Base-by-base conservation (phyloP, 305 asterid genomes). In the Striga hermonthica region DNA sequence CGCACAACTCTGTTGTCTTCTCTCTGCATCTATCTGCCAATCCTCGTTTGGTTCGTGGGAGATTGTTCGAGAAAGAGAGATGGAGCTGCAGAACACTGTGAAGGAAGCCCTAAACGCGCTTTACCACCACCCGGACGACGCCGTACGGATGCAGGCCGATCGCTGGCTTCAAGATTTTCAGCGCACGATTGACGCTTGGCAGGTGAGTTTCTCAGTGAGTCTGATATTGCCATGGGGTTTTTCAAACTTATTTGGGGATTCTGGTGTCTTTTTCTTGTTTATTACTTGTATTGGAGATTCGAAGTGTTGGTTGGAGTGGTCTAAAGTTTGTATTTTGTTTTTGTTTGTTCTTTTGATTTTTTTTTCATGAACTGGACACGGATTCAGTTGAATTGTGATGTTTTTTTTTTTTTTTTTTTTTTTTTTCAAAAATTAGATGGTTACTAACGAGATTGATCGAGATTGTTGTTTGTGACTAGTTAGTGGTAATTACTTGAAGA, bases 121-220 rank as follows among this genome's bases (percentile, higher is more conserved):
- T 60, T 93, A 90, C 68, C 99, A 90, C 72, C 97, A 93, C 61
- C 97, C 97, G 7, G 96, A 93, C 74, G 96, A 88, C 82, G 82
- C 84, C 82, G 95, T 93, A 14, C 90, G 95, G 59, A 86, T 86
- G 95, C 88, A 83, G 57, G 99, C 97, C 63, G 99, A 93, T 86
- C 96, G 91, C 65, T 93, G 97, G 97, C 89, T 93, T 52, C 99
- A 93, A 73, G 86, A 87, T 38, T 93, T 93, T 69, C 97, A 88
- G 82, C 95, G 96, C 6, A 93, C 97, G 34, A 77, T 93, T 69
- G 99, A 93, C 72, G 99, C 99, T 77, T 93, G 99, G 99, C 99
- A 93, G 97, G 99, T 90, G 76, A 59, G 65, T 69, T 58, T 71
- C 50, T 59, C 38, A 36, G 14, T 72, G 44, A 38, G 60, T 69